A percentile compares a stretch with the other conserved stretches of the same genome.
Conservation (phyloP, 352 stramenopile genomes). For the Globisporangium alternatum region DNA sequence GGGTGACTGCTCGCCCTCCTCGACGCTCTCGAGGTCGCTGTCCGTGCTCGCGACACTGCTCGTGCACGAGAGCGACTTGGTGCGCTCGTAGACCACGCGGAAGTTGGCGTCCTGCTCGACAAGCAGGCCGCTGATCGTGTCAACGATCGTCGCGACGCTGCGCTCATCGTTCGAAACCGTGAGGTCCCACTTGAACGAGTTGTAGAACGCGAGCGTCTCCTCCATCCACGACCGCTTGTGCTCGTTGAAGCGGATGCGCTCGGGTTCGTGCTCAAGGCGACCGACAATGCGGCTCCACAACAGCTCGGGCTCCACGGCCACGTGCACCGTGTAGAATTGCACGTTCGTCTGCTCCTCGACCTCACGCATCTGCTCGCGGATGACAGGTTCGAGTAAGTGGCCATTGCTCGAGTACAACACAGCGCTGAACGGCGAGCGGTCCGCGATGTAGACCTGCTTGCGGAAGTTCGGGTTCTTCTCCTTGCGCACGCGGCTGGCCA, state of each 20-base stretch:
- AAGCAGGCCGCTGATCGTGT: constrained; percentile 48
- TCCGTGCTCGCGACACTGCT: constrained; percentile 63
- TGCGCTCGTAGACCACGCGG: constrained; percentile 55
- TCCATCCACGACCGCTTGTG: constrained; percentile 87
- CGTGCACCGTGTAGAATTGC: constrained; percentile 84
- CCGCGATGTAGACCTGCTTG: constrained; percentile 77
- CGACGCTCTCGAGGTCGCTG: constrained; percentile 63
- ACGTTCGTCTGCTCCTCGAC: constrained; percentile 69
- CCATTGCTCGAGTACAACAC: constrained; percentile 80
- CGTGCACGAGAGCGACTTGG: constrained; percentile 38
- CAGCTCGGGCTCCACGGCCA: constrained; percentile 70
- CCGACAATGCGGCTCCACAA: constrained; percentile 75
- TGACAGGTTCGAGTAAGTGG: constrained; percentile 74
- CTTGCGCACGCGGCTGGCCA: constrained; percentile 47
- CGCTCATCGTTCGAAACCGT: constrained; percentile 62
- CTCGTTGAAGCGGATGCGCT: constrained; percentile 77
- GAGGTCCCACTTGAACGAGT: constrained; percentile 76
- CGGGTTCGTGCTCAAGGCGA: constrained; percentile 61
- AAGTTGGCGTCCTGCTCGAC: constrained; percentile 62
- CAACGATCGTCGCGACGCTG: constrained; percentile 49
- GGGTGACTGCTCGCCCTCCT: constrained; percentile 22
- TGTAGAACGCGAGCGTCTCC: constrained; percentile 76
- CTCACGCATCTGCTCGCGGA: constrained; percentile 80
- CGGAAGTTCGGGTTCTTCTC: constrained; percentile 25
- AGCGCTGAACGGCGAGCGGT: constrained; percentile 82